These are phyloP conservation scores for Penicillium canariense DNA, from an alignment of 495 filamentous ascomycete species.

Conservation along the genomic window DNA sequence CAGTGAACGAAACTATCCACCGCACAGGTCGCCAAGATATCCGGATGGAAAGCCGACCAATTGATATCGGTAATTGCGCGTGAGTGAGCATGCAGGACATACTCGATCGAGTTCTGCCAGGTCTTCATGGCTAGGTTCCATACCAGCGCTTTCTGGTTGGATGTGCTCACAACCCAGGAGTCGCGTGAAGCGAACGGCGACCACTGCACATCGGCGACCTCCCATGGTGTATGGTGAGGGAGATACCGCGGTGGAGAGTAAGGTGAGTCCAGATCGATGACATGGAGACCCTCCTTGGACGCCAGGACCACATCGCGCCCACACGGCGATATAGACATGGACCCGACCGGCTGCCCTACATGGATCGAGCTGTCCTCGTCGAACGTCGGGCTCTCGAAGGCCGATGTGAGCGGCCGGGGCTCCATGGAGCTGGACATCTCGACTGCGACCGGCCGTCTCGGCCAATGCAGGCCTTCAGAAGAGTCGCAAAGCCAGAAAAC, in stretches of 20 bases:
- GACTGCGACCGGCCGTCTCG: conserved; percentile 12
- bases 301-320: conserved; percentile 91
- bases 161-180: conserved; percentile 91
- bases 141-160: conserved; percentile 91
- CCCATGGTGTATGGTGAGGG: conserved; percentile 84
- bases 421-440: conserved; percentile 43
- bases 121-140: conserved; percentile 84
- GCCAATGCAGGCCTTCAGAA: conserved; percentile 16
- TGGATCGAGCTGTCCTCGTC: conserved; percentile 79
- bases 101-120: conserved; percentile 75
- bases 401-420: conserved; percentile 53
- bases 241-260: conserved; percentile 86
- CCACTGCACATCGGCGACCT: conserved; percentile 98
- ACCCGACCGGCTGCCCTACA: conserved; percentile 73
- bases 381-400: conserved; percentile 84
- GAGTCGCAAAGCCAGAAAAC: background rate
- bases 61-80: conserved; percentile 96
- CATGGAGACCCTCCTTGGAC: conserved; percentile 80
- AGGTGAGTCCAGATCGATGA: conserved; percentile 91
- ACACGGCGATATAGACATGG: conserved; percentile 86
- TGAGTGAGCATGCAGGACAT: conserved; percentile 84
- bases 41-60: conserved; percentile 89
- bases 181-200: conserved; percentile 86
- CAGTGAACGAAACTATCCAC: conserved; percentile 92
- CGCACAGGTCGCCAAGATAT: conserved; percentile 84